phyloP scores from a whole-genome alignment of 768 basidiomycete species.

The Xerocomus brunneocitrinus region DNA sequence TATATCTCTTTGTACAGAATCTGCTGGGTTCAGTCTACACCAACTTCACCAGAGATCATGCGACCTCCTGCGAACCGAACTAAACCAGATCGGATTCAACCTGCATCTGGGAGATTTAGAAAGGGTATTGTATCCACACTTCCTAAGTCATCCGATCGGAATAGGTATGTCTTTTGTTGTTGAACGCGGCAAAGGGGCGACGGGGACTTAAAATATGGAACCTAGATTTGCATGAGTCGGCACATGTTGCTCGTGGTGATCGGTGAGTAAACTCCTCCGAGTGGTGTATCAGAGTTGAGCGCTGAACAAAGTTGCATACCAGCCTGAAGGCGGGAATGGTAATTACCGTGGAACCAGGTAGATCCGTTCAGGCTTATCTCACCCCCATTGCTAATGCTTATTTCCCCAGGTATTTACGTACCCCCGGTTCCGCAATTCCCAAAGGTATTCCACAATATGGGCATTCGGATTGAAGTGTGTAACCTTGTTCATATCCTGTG shows the following conservation, averaged over 20 bases:
- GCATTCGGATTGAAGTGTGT: conserved; percentile 83
- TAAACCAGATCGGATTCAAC: conserved; percentile 57
- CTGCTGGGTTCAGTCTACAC: conserved; percentile 54
- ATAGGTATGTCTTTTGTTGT: conserved; percentile 50
- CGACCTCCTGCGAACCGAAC: conserved; percentile 60
- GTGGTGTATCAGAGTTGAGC: neutral
- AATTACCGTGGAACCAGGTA: conserved; percentile 87
- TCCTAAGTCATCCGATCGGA: conserved; percentile 87
- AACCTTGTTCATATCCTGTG: neutral
- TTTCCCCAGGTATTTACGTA: conserved; percentile 71
- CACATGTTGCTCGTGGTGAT: conserved; percentile 49
- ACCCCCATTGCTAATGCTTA: conserved; percentile 3
- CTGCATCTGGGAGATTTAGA: conserved; percentile 54
- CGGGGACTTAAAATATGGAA: conserved; percentile 12
- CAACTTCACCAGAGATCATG: conserved; percentile 76
- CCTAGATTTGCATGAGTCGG: conserved; percentile 86
- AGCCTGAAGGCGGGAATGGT: conserved; percentile 85
- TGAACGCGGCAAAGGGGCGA: conserved; percentile 1
- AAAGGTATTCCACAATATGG: conserved; percentile 83
- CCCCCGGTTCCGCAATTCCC: conserved; percentile 78
- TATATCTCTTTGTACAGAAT: conserved; percentile 55
- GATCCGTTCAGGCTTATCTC: conserved; percentile 7
- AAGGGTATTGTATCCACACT: conserved; percentile 83
- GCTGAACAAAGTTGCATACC: conserved; percentile 5
- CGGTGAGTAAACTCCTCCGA: conserved; percentile 36